Conservation (phyloP, 306 rosid species). For the Hippophae rhamnoides region DNA sequence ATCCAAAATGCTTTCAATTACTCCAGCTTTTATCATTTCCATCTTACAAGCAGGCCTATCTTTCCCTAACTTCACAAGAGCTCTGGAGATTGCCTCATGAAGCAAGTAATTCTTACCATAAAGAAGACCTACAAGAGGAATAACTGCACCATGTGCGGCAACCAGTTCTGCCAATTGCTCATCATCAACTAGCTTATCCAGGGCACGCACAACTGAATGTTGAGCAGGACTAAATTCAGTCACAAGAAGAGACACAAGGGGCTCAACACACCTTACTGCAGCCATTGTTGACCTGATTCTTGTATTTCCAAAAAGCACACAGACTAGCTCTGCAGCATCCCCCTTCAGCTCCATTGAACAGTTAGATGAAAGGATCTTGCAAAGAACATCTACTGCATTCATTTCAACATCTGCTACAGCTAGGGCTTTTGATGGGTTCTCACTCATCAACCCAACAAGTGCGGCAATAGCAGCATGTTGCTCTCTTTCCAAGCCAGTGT, state of each 20-base stretch:
- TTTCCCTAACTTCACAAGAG: conserved; percentile 89
- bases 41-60: conserved; percentile 94
- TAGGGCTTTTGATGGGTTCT: conserved; percentile 90
- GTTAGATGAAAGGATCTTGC: conserved; percentile 81
- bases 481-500: conserved; percentile 86
- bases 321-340: conserved; percentile 91
- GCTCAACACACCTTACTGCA: conserved; percentile 92
- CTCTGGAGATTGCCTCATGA: conserved; percentile 90
- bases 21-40: conserved; percentile 99
- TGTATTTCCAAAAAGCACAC: conserved; percentile 92
- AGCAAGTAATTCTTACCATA: conserved; percentile 80
- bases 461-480: conserved; percentile 99
- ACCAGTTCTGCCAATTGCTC: conserved; percentile 97
- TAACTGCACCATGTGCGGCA: conserved; percentile 84
- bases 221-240: conserved; percentile 82
- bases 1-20: conserved; percentile 75
- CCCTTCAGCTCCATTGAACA: conserved; percentile 90
- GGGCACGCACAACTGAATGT: conserved; percentile 78
- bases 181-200: conserved; percentile 94
- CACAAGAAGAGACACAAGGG: conserved; percentile 86
- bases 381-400: conserved; percentile 99
- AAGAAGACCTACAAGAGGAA: conserved; percentile 90
- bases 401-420: conserved; percentile 98
- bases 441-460: conserved; percentile 82
- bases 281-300: conserved; percentile 93